Evolutionary conservation across 768 basidiomycete genomes (phyloP), one percentile per base, ranked within the genome.

Genomic region (Kwoniella bestiolae): DNA sequence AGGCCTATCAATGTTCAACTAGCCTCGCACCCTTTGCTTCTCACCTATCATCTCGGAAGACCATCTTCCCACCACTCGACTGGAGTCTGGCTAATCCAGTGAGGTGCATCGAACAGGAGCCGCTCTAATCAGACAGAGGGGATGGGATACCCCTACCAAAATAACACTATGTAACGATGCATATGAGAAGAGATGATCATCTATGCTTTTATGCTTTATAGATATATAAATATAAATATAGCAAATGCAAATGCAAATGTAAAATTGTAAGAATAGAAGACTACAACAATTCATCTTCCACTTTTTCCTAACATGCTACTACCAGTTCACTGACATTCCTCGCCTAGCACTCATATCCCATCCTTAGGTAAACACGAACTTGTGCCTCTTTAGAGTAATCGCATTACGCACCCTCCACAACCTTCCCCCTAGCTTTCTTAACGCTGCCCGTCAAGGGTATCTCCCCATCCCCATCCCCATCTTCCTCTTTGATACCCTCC

Each of bases 1-100:
- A n/a, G 73, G 71, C 7, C 58, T 81, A 21, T 77, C 79, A 2
- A 78, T 79, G 65, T 82, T 79, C 64, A 69, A 71, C 34, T 80
- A 49, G n/a, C n/a, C n/a, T n/a, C n/a, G n/a, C n/a, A 63, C 18
- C 52, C 50, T 29, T 11, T 28, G n/a, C 31, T 2, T 7, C 35
- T 26, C 21, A 16, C n/a, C 18, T 38, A 35, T 47, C 26, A 31
- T 16, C 29, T 57, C n/a, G 21, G 23, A 21, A 47, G n/a, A n/a
- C n/a, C n/a, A n/a, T n/a, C n/a, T n/a, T n/a, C n/a, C n/a, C n/a
- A n/a, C n/a, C n/a, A n/a, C n/a, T n/a, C n/a, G n/a, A n/a, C n/a
- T n/a, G n/a, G n/a, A n/a, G n/a, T n/a, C n/a, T n/a, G n/a, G n/a
- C n/a, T n/a, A n/a, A n/a, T n/a, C n/a, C n/a, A n/a, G n/a, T n/a